A percentile compares a stretch with the other conserved stretches of the same genome.
These are phyloP conservation scores for Rhizopus stolonifer DNA, from an alignment of 371 early-diverging fungal genomes.

Conservation along the genomic window DNA sequence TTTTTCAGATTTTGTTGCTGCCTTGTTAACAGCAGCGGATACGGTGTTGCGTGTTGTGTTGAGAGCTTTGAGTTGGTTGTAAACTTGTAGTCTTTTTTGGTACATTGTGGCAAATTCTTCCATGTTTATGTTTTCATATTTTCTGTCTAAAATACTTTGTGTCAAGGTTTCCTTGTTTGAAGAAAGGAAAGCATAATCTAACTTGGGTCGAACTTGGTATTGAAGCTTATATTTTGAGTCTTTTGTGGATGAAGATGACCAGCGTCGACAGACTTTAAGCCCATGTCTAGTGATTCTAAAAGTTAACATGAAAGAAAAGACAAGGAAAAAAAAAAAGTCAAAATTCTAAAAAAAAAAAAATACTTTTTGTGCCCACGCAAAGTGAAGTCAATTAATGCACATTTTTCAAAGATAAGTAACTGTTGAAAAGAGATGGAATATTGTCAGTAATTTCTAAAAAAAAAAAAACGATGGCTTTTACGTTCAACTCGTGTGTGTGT, in stretches of 20 bases:
- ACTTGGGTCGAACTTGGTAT: constrained; percentile 44
- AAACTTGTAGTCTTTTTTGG: constrained; percentile 35
- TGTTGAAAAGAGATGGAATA: too few species aligned
- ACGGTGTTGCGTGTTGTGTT: constrained; percentile 51
- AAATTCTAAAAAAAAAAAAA: too few species aligned
- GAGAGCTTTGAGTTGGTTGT: constrained; percentile 34
- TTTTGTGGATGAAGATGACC: neutral
- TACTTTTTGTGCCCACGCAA: too few species aligned
- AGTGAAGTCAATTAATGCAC: too few species aligned
- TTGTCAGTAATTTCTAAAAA: too few species aligned
- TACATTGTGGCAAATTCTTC: constrained; percentile 49
- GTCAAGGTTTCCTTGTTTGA: constrained; percentile 43
- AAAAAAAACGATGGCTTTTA: too few species aligned
- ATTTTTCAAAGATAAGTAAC: too few species aligned
- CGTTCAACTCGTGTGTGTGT: too few species aligned
- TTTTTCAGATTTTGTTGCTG: neutral
- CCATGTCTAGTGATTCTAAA: neutral
- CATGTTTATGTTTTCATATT: constrained; percentile 45
- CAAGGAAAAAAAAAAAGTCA: too few species aligned
- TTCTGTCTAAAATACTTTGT: constrained; percentile 53
- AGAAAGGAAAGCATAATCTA: constrained; percentile 60
- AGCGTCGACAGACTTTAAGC: neutral
- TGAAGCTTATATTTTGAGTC: neutral
- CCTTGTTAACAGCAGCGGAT: constrained; percentile 25
- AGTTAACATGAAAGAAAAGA: neutral